phyloP scores from a whole-genome alignment of 2,329 filamentous ascomycete genomes.

The Cladosporium sp. region DNA sequence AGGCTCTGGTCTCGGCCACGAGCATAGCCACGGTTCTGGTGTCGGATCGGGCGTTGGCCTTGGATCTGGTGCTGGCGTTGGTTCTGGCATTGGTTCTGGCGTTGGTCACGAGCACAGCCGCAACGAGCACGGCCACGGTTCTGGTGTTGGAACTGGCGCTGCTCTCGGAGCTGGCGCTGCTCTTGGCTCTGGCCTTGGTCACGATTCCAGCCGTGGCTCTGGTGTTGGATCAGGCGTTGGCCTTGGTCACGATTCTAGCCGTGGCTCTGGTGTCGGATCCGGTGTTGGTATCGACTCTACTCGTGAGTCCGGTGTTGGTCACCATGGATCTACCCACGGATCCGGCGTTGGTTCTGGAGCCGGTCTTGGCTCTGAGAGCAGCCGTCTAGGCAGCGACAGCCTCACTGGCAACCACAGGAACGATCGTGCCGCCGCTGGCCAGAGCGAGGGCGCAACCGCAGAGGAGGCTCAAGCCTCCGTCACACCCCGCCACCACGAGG shows the following conservation, averaged over 20 bases:
- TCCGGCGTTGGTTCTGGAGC: background rate
- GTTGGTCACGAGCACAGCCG: background rate
- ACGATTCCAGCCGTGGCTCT: background rate
- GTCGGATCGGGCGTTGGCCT: background rate
- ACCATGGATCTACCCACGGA: background rate
- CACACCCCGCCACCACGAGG: background rate
- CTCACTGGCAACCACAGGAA: background rate
- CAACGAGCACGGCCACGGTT: background rate
- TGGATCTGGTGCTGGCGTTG: background rate
- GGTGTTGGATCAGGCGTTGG: background rate
- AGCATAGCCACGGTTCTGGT: background rate
- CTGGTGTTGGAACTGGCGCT: background rate
- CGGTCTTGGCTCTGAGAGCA: slow-evolving; percentile 3
- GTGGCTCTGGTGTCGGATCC: slow-evolving; percentile 7
- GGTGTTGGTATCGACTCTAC: background rate
- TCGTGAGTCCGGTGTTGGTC: background rate
- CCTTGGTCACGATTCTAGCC: background rate
- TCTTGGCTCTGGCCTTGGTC: background rate
- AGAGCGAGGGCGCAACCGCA: background rate
- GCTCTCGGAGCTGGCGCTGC: background rate
- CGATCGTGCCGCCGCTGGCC: background rate
- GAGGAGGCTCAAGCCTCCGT: background rate
- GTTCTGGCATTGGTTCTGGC: background rate
- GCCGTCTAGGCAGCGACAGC: background rate
- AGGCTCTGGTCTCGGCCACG: background rate